phyloP scores from a whole-genome alignment of 2,329 filamentous ascomycete genomes.

The Huntiella decipiens region DNA sequence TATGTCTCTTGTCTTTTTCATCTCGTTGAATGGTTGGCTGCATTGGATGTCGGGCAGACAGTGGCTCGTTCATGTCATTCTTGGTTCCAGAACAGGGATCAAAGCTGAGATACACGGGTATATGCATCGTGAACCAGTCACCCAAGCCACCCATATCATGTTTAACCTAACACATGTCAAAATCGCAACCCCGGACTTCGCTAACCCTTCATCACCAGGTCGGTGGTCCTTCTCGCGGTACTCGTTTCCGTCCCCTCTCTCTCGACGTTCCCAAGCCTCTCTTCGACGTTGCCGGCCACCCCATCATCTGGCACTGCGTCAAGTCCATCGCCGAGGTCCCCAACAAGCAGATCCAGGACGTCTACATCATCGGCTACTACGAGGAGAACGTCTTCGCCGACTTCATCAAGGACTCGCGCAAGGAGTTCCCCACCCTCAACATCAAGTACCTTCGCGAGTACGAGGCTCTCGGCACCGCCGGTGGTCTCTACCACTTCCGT shows the following conservation, averaged over 20 bases:
- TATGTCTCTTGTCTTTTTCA: slow-evolving; percentile 22
- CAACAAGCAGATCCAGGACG: slow-evolving; percentile 64
- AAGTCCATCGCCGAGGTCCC: slow-evolving; percentile 78
- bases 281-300: slow-evolving; percentile 94
- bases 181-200: background rate
- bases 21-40: background rate
- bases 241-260: slow-evolving; percentile 82
- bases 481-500: slow-evolving; percentile 96
- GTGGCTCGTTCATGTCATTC: too few relatives aligned
- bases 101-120: too few relatives aligned
- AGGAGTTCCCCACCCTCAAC: slow-evolving; percentile 69
- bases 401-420: slow-evolving; percentile 82
- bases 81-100: too few relatives aligned
- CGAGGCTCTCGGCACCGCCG: slow-evolving; percentile 84
- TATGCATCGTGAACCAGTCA: too few relatives aligned
- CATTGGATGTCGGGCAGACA: background rate
- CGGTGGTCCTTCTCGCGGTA: slow-evolving; percentile 86
- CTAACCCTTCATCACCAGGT: slow-evolving; percentile 36
- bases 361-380: slow-evolving; percentile 97
- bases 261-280: slow-evolving; percentile 96
- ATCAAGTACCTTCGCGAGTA: slow-evolving; percentile 97
- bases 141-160: too few relatives aligned
- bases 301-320: slow-evolving; percentile 96
- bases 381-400: slow-evolving; percentile 93
- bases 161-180: background rate